phyloP scores from a whole-genome alignment of 345 rosid species.

The Litchi chinensis region DNA sequence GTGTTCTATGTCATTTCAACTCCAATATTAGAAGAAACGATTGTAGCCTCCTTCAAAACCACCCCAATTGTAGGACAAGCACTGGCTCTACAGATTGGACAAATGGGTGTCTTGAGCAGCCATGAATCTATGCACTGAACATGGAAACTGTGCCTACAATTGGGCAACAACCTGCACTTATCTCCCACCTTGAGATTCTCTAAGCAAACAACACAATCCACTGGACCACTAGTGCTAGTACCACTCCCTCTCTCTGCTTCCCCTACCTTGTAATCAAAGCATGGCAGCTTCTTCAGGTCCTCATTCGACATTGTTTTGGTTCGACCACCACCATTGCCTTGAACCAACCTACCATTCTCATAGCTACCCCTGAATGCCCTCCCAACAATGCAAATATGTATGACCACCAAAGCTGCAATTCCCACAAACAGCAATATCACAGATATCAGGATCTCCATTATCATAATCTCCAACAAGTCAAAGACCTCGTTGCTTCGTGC shows the following conservation, averaged over 20 bases:
- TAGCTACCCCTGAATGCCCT: slow-evolving; percentile 36
- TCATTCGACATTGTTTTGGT: slow-evolving; percentile 27
- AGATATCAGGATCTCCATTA: slow-evolving; percentile 37
- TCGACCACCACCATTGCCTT: slow-evolving; percentile 5
- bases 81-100: slow-evolving; percentile 45
- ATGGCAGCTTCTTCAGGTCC: slow-evolving; percentile 41
- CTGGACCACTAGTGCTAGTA: not conserved
- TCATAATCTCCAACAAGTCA: slow-evolving; percentile 16
- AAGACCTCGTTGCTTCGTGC: not conserved
- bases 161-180: slow-evolving; percentile 46
- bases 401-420: slow-evolving; percentile 35
- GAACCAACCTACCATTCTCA: slow-evolving; percentile 13
- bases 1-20: slow-evolving; percentile 19
- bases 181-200: slow-evolving; percentile 42
- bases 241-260: slow-evolving; percentile 22
- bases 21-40: not conserved
- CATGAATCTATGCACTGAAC: slow-evolving; percentile 48
- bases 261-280: slow-evolving; percentile 35
- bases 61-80: slow-evolving; percentile 10
- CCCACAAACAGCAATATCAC: slow-evolving; percentile 38
- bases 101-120: slow-evolving; percentile 43
- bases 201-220: slow-evolving; percentile 52
- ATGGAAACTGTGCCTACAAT: slow-evolving; percentile 49
- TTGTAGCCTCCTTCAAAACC: slow-evolving; percentile 9
- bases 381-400: slow-evolving; percentile 44